These are phyloP conservation scores for Diaporthe destruens DNA, from an alignment of 2,329 filamentous ascomycete genomes.

Conservation along the genomic window DNA sequence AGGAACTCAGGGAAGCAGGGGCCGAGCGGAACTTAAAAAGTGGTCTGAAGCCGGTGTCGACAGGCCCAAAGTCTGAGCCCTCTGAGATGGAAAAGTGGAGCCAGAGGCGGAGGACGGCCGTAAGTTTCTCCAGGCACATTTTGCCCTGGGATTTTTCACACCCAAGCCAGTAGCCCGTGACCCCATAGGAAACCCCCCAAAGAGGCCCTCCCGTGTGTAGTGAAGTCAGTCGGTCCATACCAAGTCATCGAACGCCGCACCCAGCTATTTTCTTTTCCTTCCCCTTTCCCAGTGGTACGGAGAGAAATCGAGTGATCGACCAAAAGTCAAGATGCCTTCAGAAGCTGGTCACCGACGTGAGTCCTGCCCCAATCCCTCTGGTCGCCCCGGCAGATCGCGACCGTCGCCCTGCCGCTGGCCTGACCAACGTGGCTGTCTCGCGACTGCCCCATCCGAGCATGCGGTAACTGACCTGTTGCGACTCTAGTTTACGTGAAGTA, in stretches of 20 bases:
- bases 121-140: slow-evolving; percentile 36
- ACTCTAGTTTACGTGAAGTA: slow-evolving; percentile 87
- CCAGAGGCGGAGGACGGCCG: slow-evolving; percentile 35
- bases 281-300: slow-evolving; percentile 52
- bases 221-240: slow-evolving; percentile 44
- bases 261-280: slow-evolving; percentile 59
- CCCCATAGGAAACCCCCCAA: slow-evolving; percentile 30
- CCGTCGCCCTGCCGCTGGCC: slow-evolving; percentile 44
- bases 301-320: slow-evolving; percentile 42
- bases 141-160: slow-evolving; percentile 25
- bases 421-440: slow-evolving; percentile 44
- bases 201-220: slow-evolving; percentile 27
- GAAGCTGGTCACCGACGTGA: slow-evolving; percentile 91
- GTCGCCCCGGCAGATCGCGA: slow-evolving; percentile 7
- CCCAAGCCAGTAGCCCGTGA: slow-evolving; percentile 26
- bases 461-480: slow-evolving; percentile 54
- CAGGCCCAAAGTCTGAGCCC: background rate
- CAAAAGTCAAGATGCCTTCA: slow-evolving; percentile 81
- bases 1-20: background rate
- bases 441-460: slow-evolving; percentile 36
- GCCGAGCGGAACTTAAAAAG: background rate
- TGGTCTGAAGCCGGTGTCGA: background rate
- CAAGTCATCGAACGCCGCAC: slow-evolving; percentile 52
- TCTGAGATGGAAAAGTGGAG: slow-evolving; percentile 15
- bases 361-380: slow-evolving; percentile 54